These are phyloP conservation scores for Pseudopithomyces maydicus DNA, from an alignment of 2,329 filamentous ascomycete genomes.

Conservation along the genomic window DNA sequence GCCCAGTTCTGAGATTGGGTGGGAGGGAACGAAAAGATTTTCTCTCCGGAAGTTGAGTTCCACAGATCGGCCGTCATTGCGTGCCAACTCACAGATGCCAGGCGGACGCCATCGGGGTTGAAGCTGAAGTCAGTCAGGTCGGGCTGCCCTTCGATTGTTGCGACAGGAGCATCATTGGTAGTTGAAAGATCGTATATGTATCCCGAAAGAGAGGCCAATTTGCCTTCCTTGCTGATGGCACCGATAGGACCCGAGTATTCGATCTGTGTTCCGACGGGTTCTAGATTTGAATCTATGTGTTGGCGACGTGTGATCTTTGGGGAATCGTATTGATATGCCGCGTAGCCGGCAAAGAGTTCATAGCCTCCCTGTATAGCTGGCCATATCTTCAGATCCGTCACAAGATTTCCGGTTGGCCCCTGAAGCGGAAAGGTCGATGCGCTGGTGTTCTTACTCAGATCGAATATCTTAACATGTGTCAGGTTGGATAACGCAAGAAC, in stretches of 20 bases:
- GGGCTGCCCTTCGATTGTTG: constrained; percentile 4
- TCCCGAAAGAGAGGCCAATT: constrained; percentile 5
- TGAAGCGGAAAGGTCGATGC: not conserved
- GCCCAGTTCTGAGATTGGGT: constrained; percentile 10
- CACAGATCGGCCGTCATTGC: constrained; percentile 9
- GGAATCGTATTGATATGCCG: not conserved
- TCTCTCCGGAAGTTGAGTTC: constrained; percentile 13
- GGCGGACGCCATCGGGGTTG: constrained; percentile 4
- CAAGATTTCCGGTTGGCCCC: not conserved
- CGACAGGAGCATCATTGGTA: not conserved
- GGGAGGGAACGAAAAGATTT: constrained; percentile 8
- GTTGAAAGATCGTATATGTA: constrained; percentile 8
- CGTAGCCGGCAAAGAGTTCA: constrained; percentile 5
- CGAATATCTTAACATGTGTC: constrained; percentile 6
- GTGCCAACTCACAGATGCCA: constrained; percentile 6
- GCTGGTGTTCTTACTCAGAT: constrained; percentile 8
- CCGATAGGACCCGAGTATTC: constrained; percentile 6
- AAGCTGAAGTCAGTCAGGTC: constrained; percentile 11
- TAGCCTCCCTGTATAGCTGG: constrained; percentile 9
- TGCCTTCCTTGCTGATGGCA: constrained; percentile 9
- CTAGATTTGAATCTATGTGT: constrained; percentile 5
- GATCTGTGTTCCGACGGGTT: not conserved
- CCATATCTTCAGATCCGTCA: not conserved
- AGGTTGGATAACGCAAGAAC: constrained; percentile 8
- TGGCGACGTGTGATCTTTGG: not conserved